These are phyloP conservation scores for Botryobasidium botryosum DNA, from an alignment of 768 basidiomycete species.

Conservation along the genomic window DNA sequence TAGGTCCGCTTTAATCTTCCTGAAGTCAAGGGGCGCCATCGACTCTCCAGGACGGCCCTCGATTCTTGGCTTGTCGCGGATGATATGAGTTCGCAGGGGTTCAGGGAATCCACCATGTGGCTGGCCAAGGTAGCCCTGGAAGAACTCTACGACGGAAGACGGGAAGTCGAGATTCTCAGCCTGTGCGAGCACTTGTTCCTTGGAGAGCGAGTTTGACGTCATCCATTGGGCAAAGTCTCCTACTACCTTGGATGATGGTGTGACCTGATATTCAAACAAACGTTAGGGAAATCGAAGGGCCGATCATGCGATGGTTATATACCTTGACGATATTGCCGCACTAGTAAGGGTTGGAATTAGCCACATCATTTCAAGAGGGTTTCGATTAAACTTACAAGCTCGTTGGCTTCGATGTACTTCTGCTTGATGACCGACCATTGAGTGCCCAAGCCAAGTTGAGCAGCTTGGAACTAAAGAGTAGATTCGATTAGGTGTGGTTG, in stretches of 20 bases:
- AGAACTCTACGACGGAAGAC: conserved; percentile 92
- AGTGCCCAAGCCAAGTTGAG: conserved; percentile 89
- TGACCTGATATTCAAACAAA: conserved; percentile 38
- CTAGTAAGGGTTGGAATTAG: conserved; percentile 21
- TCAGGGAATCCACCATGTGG: conserved; percentile 99
- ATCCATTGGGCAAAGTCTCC: conserved; percentile 99
- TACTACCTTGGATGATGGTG: conserved; percentile 96
- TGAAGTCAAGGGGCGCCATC: conserved; percentile 85
- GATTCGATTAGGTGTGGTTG: background rate
- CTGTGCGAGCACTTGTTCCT: conserved; percentile 68
- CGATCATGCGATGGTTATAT: too few relatives aligned
- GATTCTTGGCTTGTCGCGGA: conserved; percentile 85
- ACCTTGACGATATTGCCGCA: conserved; percentile 97
- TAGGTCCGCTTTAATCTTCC: conserved; percentile 85
- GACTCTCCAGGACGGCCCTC: conserved; percentile 82
- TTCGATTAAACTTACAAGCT: conserved; percentile 40
- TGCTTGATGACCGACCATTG: conserved; percentile 98
- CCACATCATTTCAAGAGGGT: background rate
- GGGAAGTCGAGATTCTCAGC: conserved; percentile 95
- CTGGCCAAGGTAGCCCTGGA: conserved; percentile 97
- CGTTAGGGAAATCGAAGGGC: too few relatives aligned
- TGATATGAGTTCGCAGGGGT: conserved; percentile 77
- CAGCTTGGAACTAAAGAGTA: conserved; percentile 75
- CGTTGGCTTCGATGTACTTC: conserved; percentile 97
- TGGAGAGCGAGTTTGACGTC: conserved; percentile 84